Evolutionary conservation across 1,284 basidiomycete species (phyloP).

Genomic region (Dichomitus squalens): DNA sequence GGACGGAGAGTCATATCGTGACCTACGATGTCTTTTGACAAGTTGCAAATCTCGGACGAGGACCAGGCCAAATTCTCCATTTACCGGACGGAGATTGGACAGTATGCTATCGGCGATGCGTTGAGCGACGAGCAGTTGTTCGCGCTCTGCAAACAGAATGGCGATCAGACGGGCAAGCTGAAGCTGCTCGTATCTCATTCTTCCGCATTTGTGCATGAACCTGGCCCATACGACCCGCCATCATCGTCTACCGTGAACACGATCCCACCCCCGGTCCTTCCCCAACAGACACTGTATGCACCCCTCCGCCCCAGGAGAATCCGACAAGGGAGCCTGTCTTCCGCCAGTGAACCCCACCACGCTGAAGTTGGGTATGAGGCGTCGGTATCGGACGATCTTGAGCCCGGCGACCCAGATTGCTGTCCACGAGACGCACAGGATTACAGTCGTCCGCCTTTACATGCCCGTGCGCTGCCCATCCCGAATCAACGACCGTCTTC

Average conservation of each 20-base stretch:
- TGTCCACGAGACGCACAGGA: slow-evolving; percentile 39
- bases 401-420: slow-evolving; percentile 54
- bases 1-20: not conserved
- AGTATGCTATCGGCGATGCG: slow-evolving; percentile 71
- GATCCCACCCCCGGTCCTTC: slow-evolving; percentile 56
- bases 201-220: slow-evolving; percentile 61
- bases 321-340: slow-evolving; percentile 69
- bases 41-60: slow-evolving; percentile 86
- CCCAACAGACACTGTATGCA: slow-evolving; percentile 35
- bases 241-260: slow-evolving; percentile 48
- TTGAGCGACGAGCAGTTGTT: slow-evolving; percentile 70
- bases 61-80: slow-evolving; percentile 79
- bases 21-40: not conserved
- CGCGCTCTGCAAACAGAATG: slow-evolving; percentile 69
- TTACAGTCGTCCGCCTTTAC: slow-evolving; percentile 41
- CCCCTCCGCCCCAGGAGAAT: slow-evolving; percentile 59
- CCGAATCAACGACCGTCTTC: slow-evolving; percentile 36
- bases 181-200: slow-evolving; percentile 80
- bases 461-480: slow-evolving; percentile 27
- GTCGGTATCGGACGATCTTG: slow-evolving; percentile 61
- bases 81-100: slow-evolving; percentile 84
- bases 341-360: slow-evolving; percentile 59
- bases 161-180: slow-evolving; percentile 75
- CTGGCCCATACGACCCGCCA: slow-evolving; percentile 35
- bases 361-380: slow-evolving; percentile 67